phyloP scores from a whole-genome alignment of 164 flowering plant species.

The Santalum album region DNA sequence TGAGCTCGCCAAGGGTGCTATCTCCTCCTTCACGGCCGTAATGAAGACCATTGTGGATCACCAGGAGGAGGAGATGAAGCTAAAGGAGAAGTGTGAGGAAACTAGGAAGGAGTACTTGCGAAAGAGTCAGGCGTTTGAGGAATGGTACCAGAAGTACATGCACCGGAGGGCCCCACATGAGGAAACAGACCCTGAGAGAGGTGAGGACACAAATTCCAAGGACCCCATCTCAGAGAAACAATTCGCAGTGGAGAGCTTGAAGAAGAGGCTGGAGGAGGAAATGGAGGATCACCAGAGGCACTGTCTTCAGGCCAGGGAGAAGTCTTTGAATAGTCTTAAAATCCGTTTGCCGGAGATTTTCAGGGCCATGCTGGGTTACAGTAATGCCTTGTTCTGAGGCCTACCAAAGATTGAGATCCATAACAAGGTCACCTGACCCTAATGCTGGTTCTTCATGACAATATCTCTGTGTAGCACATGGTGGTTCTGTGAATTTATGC shows the following conservation, averaged over 20 bases:
- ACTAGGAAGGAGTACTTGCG: conserved; percentile 43
- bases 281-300: conserved; percentile 48
- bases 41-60: conserved; percentile 46
- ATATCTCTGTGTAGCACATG: background rate
- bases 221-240: conserved; percentile 51
- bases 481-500: background rate
- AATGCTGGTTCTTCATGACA: conserved; percentile 14
- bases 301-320: conserved; percentile 79
- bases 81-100: conserved; percentile 69
- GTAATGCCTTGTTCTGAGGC: conserved; percentile 45
- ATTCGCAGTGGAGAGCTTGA: conserved; percentile 50
- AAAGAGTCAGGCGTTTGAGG: conserved; percentile 51
- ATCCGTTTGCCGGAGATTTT: conserved; percentile 78
- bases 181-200: conserved; percentile 43
- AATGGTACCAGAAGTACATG: conserved; percentile 63
- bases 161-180: conserved; percentile 31
- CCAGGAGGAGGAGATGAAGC: conserved; percentile 72
- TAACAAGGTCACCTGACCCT: conserved; percentile 24
- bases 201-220: conserved; percentile 29
- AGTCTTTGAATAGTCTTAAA: conserved; percentile 63
- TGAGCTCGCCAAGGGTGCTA: conserved; percentile 56
- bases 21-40: conserved; percentile 59
- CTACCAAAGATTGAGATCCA: conserved; percentile 39
- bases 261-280: conserved; percentile 72
- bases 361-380: conserved; percentile 60